Conservation (phyloP, 495 filamentous ascomycete species). For the Aspergillus hancockii region DNA sequence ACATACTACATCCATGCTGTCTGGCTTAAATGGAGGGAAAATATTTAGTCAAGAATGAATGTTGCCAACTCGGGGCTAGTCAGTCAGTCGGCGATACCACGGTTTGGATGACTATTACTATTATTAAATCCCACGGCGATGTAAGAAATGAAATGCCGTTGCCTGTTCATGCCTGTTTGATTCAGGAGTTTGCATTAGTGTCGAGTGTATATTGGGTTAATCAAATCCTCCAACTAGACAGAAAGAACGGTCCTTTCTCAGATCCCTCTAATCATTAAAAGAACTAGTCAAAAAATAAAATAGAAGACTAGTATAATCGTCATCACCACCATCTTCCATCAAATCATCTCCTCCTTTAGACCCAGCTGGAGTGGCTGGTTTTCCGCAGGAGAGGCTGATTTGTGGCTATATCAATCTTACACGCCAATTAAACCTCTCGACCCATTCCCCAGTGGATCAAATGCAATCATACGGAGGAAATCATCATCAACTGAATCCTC, state of each 20-base stretch:
- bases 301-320: not conserved
- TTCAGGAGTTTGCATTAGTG: slow-evolving; percentile 1
- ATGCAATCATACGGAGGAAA: slow-evolving; percentile 13
- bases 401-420: not conserved
- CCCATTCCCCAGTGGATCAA: not conserved
- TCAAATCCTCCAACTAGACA: not conserved
- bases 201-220: not conserved
- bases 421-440: not conserved
- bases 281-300: not conserved
- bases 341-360: not conserved
- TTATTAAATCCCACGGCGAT: not conserved
- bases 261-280: not conserved
- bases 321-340: not conserved
- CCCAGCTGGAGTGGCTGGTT: not conserved
- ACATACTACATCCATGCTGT: too few species aligned
- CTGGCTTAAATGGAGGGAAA: too few species aligned
- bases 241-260: not conserved
- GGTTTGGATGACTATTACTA: not conserved
- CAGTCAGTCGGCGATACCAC: not conserved
- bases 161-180: not conserved
- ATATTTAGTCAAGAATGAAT: not conserved
- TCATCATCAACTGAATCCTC: slow-evolving; percentile 11
- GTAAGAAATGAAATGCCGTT: not conserved
- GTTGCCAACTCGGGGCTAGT: not conserved
- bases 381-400: not conserved